phyloP scores from a whole-genome alignment of 345 rosid species.

The Orychophragmus violaceus region DNA sequence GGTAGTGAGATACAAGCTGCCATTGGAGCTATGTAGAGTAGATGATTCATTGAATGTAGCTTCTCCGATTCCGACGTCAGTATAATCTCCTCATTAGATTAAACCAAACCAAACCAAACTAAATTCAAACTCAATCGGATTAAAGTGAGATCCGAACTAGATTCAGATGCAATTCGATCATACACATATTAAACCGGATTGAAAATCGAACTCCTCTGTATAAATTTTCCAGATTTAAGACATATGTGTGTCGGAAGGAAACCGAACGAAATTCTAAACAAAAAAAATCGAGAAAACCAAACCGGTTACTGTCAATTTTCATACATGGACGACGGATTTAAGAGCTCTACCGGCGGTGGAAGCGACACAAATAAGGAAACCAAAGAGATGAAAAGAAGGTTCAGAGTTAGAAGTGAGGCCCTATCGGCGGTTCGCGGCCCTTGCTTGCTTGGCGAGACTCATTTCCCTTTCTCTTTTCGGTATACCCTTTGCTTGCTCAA shows the following conservation, averaged over 20 bases:
- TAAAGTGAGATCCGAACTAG: not conserved
- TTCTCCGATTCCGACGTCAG: slow-evolving; percentile 83
- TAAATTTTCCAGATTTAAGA: not conserved
- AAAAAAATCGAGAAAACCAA: not conserved
- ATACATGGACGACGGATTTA: slow-evolving; percentile 88
- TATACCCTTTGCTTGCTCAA: too few species aligned
- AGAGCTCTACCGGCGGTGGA: slow-evolving; percentile 95
- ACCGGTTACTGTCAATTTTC: not conserved
- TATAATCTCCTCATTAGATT: slow-evolving; percentile 46
- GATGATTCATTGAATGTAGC: slow-evolving; percentile 86
- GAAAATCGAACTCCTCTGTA: too few species aligned
- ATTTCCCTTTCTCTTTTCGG: too few species aligned
- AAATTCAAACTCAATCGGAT: not conserved
- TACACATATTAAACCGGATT: not conserved
- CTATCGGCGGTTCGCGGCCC: too few species aligned
- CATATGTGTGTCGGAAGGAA: not conserved
- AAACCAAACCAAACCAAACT: not conserved
- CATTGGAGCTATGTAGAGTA: slow-evolving; percentile 95
- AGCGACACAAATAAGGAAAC: slow-evolving; percentile 82
- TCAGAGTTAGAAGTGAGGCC: slow-evolving; percentile 82
- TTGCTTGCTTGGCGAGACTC: too few species aligned
- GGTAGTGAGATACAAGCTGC: slow-evolving; percentile 82
- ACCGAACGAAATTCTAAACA: too few species aligned
- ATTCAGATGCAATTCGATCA: not conserved
- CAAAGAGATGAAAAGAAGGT: slow-evolving; percentile 83